Base-by-base conservation (phyloP, 73 alveolate species). In the Paramecium sexaurelia region DNA sequence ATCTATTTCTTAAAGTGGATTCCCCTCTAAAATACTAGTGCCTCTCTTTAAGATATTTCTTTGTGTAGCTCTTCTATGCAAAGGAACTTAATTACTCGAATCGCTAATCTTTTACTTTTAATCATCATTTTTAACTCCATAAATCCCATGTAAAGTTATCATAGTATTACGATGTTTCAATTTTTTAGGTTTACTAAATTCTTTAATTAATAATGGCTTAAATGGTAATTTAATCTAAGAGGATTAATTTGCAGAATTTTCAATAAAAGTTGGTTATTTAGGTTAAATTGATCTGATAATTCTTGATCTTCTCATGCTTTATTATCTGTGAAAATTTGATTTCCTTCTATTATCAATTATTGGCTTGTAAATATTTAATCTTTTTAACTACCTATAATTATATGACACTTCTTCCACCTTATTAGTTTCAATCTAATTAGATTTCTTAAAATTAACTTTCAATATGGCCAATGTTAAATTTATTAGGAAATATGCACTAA, bases 401-500 rank as follows among this genome's bases (percentile, higher is more conserved):
- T 93, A 88, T 78, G 93, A 91, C 95, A 20, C 27, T 22, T 85
- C 84, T 19, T 43, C 82, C 0, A 33, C 11, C 6, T 6, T 17
- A 7, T 6, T 61, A 9, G 22, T 55, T 13, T 90, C 56, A 29
- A 22, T 15, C 3, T 73, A 5, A 36, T 33, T 83, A 5, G 84
- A 85, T 61, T 71, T 85, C 15, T 95, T 87, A 73, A 94, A 94
- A 56, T 94, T 94, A 1, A 94, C 92, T 67, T 94, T 92, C 41
- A 94, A 92, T 66, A 94, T 95, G 1, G 97, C 97, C 15, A 92
- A 39, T 0, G 97, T 94, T 5, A 94, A 75, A 73, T 94, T 88
- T 39, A 94, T 57, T 17, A 94, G 87, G 85, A 94, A 94, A 84
- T 92, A 94, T 6, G 96, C 93, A 19, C 91, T 33, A 11, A 83